Conservation (phyloP, 805 yeast genomes). For the Jamesozyma jinghongensis region DNA sequence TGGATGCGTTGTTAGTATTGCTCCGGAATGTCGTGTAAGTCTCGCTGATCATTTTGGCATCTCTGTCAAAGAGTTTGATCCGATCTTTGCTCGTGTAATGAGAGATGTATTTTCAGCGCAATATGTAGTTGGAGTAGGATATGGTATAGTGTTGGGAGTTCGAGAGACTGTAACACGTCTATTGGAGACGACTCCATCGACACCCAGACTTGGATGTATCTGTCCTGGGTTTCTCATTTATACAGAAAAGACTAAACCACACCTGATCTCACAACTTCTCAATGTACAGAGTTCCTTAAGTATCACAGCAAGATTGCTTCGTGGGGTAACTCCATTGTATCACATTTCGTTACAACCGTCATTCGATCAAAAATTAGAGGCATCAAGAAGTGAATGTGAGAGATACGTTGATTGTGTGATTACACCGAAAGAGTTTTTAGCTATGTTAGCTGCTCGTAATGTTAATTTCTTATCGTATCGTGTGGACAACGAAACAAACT, state of each 20-base stretch:
- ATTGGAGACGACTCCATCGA: slow-evolving; percentile 9
- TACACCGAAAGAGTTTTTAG: slow-evolving; percentile 80
- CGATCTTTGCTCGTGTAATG: slow-evolving; percentile 49
- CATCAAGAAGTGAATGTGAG: slow-evolving; percentile 68
- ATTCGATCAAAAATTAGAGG: slow-evolving; percentile 92
- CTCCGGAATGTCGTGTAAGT: slow-evolving; percentile 82
- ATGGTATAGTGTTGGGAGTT: slow-evolving; percentile 66
- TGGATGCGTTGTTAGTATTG: slow-evolving; percentile 53
- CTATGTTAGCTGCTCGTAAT: slow-evolving; percentile 50
- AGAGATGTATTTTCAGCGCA: slow-evolving; percentile 49
- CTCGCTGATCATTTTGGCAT: slow-evolving; percentile 57
- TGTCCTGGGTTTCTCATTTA: slow-evolving; percentile 98
- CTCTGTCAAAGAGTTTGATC: slow-evolving; percentile 51
- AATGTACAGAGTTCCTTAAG: slow-evolving; percentile 86
- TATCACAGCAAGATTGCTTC: slow-evolving; percentile 71
- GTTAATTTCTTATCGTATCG: slow-evolving; percentile 28
- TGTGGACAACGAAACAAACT: neutral
- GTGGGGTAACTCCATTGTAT: slow-evolving; percentile 39
- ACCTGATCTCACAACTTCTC: slow-evolving; percentile 60
- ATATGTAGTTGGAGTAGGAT: slow-evolving; percentile 74
- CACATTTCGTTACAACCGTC: slow-evolving; percentile 94
- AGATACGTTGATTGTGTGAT: slow-evolving; percentile 88
- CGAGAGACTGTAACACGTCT: slow-evolving; percentile 39
- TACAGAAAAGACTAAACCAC: slow-evolving; percentile 92
- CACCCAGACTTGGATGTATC: slow-evolving; percentile 57